phyloP scores from a whole-genome alignment of 2,329 filamentous ascomycete species.

The Hypocrella siamensis region DNA sequence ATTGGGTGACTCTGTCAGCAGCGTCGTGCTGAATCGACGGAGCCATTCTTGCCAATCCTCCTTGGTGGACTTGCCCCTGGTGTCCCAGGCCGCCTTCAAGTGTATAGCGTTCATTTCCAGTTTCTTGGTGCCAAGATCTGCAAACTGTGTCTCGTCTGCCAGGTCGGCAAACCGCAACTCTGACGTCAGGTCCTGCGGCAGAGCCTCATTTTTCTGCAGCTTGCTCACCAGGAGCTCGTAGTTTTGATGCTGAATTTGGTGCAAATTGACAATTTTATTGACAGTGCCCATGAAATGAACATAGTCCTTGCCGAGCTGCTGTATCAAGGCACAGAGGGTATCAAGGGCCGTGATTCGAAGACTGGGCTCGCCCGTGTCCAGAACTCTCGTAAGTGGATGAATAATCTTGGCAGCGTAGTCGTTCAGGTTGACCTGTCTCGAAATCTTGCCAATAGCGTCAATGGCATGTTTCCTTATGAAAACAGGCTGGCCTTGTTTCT shows the following conservation, averaged over 20 bases:
- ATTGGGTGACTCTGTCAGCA: conserved; percentile 89
- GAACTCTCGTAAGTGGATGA: conserved; percentile 74
- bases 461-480: conserved; percentile 78
- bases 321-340: conserved; percentile 86
- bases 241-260: conserved; percentile 77
- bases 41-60: conserved; percentile 99
- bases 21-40: conserved; percentile 84
- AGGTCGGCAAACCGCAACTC: conserved; percentile 67
- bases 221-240: conserved; percentile 89
- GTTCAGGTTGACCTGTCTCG: conserved; percentile 89
- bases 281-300: conserved; percentile 87
- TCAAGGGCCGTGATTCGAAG: conserved; percentile 76
- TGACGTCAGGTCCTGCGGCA: conserved; percentile 89
- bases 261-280: conserved; percentile 65
- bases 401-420: conserved; percentile 95
- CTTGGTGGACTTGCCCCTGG: conserved; percentile 87
- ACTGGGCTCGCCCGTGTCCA: conserved; percentile 55
- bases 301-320: conserved; percentile 91
- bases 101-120: conserved; percentile 95
- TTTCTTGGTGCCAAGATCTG: conserved; percentile 82
- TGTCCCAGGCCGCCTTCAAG: conserved; percentile 93
- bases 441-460: conserved; percentile 86
- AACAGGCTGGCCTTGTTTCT: conserved; percentile 67
- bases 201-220: conserved; percentile 79
- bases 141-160: conserved; percentile 64